Evolutionary conservation across 23 red algal genomes (phyloP).

Genomic region (Gracilaria gracilis): DNA sequence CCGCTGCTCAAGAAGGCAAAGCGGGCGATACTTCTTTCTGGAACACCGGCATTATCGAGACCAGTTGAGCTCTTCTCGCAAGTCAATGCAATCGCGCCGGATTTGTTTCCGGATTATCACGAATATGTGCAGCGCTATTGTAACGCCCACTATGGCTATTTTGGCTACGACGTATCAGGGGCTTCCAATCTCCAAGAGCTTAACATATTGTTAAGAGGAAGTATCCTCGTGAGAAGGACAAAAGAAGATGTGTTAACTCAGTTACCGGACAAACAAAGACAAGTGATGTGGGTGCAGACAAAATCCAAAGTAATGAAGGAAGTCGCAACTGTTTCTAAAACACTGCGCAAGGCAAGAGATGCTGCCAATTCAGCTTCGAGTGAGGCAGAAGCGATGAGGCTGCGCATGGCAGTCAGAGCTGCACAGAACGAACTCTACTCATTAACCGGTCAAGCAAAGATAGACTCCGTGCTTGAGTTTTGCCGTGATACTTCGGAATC

Average conservation of each 20-base stretch:
- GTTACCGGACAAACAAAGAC: slow-evolving; percentile 77
- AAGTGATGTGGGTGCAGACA: slow-evolving; percentile 75
- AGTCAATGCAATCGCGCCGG: slow-evolving; percentile 58
- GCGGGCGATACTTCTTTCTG: slow-evolving; percentile 78
- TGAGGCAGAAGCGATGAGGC: slow-evolving; percentile 9
- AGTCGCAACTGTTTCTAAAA: not conserved
- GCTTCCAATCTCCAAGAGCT: slow-evolving; percentile 83
- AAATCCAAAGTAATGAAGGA: slow-evolving; percentile 54
- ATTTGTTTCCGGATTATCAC: slow-evolving; percentile 58
- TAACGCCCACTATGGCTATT: slow-evolving; percentile 53
- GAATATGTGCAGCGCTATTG: slow-evolving; percentile 78
- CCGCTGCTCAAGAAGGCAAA: slow-evolving; percentile 58
- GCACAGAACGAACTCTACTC: slow-evolving; percentile 70
- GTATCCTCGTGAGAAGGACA: slow-evolving; percentile 75
- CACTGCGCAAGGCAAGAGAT: slow-evolving; percentile 13
- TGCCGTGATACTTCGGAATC: slow-evolving; percentile 51
- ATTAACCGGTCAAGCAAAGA: slow-evolving; percentile 70
- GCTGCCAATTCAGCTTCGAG: slow-evolving; percentile 5
- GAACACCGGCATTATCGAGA: slow-evolving; percentile 80
- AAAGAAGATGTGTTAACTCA: slow-evolving; percentile 82
- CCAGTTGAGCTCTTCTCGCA: slow-evolving; percentile 78
- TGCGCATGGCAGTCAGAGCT: slow-evolving; percentile 32
- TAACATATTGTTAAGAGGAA: slow-evolving; percentile 69
- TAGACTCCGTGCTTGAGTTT: slow-evolving; percentile 64
- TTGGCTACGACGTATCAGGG: slow-evolving; percentile 76